A percentile compares a stretch with the other conserved stretches of the same genome.
Evolutionary conservation across 2,329 filamentous ascomycete genomes (phyloP).

Genomic region (Aspergillus sp.): DNA sequence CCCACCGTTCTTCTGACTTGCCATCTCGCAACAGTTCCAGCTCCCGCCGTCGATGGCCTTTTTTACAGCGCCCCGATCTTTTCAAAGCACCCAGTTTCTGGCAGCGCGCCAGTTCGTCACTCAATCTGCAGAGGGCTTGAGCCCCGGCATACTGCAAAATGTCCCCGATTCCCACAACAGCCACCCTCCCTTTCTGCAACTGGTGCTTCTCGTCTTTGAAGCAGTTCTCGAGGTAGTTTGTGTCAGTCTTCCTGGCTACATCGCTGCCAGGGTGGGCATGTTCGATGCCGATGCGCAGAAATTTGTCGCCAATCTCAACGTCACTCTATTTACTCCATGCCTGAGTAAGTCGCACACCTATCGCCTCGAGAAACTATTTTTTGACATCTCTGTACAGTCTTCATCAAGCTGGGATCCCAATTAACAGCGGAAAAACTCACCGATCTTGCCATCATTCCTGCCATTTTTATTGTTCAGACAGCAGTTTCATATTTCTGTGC

Average conservation of each 20-base stretch:
- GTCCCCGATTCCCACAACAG: constrained; percentile 37
- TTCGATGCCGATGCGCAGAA: constrained; percentile 97
- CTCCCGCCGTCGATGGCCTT: constrained; percentile 41
- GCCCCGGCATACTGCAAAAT: constrained; percentile 27
- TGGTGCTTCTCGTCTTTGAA: constrained; percentile 86
- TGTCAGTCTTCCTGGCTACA: constrained; percentile 90
- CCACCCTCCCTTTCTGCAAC: constrained; percentile 59
- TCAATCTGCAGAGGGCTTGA: constrained; percentile 30
- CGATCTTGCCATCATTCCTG: constrained; percentile 91
- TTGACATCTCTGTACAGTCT: constrained; percentile 63
- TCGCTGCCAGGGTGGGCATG: constrained; percentile 85
- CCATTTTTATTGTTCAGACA: constrained; percentile 90
- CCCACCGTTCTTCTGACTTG: neutral
- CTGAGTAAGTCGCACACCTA: constrained; percentile 67
- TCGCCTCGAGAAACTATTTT: constrained; percentile 14
- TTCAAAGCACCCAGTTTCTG: constrained; percentile 47
- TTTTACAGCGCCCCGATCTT: constrained; percentile 55
- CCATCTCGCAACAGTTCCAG: neutral
- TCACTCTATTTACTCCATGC: constrained; percentile 94
- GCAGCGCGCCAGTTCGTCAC: constrained; percentile 26
- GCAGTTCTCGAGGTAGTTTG: constrained; percentile 95
- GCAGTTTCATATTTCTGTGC: constrained; percentile 82
- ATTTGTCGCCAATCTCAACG: constrained; percentile 94
- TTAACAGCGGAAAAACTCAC: constrained; percentile 86
- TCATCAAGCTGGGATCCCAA: constrained; percentile 94